Evolutionary conservation across 106 monocot species (phyloP).

Genomic region (Vanilla planifolia): DNA sequence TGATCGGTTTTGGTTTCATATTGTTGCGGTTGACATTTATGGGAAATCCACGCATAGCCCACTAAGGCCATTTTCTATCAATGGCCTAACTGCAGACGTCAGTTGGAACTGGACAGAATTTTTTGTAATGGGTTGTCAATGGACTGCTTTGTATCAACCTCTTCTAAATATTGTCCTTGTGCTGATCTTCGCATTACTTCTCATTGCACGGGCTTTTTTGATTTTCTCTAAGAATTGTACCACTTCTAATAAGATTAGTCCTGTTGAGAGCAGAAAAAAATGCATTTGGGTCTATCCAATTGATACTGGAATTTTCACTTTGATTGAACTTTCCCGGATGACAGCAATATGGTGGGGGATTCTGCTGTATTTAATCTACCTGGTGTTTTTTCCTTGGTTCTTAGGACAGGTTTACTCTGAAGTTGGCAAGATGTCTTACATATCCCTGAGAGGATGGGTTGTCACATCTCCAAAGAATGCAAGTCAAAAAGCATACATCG

Average conservation of each 20-base stretch:
- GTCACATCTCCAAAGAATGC: slow-evolving; percentile 8
- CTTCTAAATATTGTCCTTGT: slow-evolving; percentile 35
- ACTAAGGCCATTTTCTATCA: slow-evolving; percentile 81
- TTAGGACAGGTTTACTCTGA: slow-evolving; percentile 71
- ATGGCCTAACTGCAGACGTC: slow-evolving; percentile 54
- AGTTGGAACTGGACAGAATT: slow-evolving; percentile 92
- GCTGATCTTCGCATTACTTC: slow-evolving; percentile 52
- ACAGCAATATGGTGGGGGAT: slow-evolving; percentile 53
- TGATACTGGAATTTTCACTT: slow-evolving; percentile 33
- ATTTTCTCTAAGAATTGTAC: slow-evolving; percentile 26
- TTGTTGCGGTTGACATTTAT: slow-evolving; percentile 70
- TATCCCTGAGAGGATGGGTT: slow-evolving; percentile 77
- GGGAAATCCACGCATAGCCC: slow-evolving; percentile 53
- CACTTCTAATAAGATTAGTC: slow-evolving; percentile 18
- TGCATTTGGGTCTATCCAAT: slow-evolving; percentile 14
- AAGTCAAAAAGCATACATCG: slow-evolving; percentile 24
- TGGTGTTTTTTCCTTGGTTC: slow-evolving; percentile 79
- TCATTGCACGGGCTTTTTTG: slow-evolving; percentile 48
- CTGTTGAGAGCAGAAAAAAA: slow-evolving; percentile 13
- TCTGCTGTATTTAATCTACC: slow-evolving; percentile 55
- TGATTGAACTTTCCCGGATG: slow-evolving; percentile 55
- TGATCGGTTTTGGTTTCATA: slow-evolving; percentile 74
- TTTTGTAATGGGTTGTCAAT: slow-evolving; percentile 81
- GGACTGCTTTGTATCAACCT: slow-evolving; percentile 53
- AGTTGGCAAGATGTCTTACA: slow-evolving; percentile 32